Evolutionary conservation across 163 green algal genomes (phyloP).

Genomic region (Volvox carteri): DNA sequence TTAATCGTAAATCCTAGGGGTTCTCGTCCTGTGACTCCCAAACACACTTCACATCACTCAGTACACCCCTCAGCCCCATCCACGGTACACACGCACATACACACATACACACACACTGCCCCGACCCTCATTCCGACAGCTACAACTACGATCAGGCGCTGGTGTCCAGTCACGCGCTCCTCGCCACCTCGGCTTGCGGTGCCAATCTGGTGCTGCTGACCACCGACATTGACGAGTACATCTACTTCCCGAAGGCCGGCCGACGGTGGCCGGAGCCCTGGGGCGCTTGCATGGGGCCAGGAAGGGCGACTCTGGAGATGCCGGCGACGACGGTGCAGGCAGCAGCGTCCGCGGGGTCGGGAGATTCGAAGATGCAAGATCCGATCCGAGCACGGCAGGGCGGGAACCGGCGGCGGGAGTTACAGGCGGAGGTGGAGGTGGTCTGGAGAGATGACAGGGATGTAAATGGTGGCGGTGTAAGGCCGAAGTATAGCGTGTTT

Average conservation of each 20-base stretch:
- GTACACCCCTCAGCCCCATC: background rate
- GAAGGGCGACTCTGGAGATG: too few species aligned
- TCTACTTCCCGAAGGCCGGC: background rate
- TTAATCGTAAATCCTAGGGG: too few species aligned
- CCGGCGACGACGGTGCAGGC: too few species aligned
- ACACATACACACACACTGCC: background rate
- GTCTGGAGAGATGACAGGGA: too few species aligned
- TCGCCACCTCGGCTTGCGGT: conserved; percentile 27
- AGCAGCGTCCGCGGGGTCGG: too few species aligned
- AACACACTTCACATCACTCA: background rate
- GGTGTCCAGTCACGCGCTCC: conserved; percentile 4
- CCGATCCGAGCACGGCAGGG: too few species aligned
- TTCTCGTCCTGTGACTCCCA: background rate
- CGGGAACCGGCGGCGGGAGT: too few species aligned
- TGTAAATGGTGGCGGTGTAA: background rate
- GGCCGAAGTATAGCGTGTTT: background rate
- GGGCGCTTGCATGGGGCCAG: conserved; percentile 1
- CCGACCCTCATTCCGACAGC: background rate
- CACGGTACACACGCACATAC: background rate
- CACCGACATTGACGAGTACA: conserved; percentile 43
- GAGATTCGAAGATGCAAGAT: too few species aligned
- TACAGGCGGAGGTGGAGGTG: too few species aligned
- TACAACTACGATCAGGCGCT: conserved; percentile 53
- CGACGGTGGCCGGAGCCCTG: conserved; percentile 3
- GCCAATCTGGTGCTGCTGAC: conserved; percentile 28